A percentile compares a stretch with the other conserved stretches of the same genome.
These are phyloP conservation scores for Pleurozium schreberi DNA, from an alignment of 225 moss, liverwort and hornwort genomes.

Conservation along the genomic window DNA sequence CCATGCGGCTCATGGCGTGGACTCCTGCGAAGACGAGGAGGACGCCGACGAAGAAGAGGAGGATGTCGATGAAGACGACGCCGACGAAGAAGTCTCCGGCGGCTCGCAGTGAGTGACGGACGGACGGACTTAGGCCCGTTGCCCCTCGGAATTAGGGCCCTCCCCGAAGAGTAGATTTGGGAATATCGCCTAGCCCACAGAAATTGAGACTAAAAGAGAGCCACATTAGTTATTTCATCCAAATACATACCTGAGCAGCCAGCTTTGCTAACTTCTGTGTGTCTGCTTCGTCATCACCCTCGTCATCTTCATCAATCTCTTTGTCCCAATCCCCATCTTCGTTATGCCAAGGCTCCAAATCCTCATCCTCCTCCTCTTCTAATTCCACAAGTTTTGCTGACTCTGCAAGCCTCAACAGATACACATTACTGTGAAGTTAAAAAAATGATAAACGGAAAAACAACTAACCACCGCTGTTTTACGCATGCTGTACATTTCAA, in stretches of 20 bases:
- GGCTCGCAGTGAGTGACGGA: not conserved
- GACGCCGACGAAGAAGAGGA: conserved; percentile 44
- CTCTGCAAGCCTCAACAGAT: conserved; percentile 24
- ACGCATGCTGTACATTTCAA: not conserved
- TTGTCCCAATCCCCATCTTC: conserved; percentile 98
- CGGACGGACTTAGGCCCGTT: not conserved
- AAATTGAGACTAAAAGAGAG: not conserved
- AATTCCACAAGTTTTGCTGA: conserved; percentile 64
- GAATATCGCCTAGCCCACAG: not conserved
- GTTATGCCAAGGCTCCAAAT: conserved; percentile 71
- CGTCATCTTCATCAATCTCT: conserved; percentile 78
- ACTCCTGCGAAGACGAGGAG: conserved; percentile 82
- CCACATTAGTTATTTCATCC: not conserved
- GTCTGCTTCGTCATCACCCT: conserved; percentile 83
- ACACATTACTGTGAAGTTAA: not conserved
- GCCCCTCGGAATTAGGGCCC: not conserved
- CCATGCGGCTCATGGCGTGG: conserved; percentile 63
- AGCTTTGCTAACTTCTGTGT: conserved; percentile 75
- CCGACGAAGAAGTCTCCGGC: conserved; percentile 38
- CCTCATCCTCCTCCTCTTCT: conserved; percentile 75
- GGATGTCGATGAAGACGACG: conserved; percentile 30
- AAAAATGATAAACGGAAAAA: not conserved
- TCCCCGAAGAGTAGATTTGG: not conserved
- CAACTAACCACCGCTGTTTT: not conserved
- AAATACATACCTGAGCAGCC: conserved; percentile 60